Percentiles rank a stretch among this genome's conserved stretches.
phyloP scores from a whole-genome alignment of 345 rosid genomes.

The Lagerstroemia speciosa region DNA sequence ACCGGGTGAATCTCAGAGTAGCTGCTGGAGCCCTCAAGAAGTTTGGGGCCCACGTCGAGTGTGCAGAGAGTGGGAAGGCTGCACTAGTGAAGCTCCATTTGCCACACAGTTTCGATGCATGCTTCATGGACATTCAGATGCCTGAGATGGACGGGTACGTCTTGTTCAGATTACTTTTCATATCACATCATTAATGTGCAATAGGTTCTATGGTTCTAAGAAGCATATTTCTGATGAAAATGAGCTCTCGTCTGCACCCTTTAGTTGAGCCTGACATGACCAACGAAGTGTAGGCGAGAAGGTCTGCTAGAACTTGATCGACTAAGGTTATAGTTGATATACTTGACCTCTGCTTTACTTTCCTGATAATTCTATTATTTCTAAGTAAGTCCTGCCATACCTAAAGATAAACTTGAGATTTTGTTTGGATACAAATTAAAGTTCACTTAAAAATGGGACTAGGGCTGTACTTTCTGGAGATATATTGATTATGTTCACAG shows the following conservation, averaged over 20 bases:
- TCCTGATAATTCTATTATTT: not conserved
- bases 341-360: not conserved
- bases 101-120: slow-evolving; percentile 84
- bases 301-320: too few species aligned
- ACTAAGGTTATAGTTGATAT: not conserved
- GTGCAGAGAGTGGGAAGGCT: slow-evolving; percentile 76
- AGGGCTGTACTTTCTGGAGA: too few species aligned
- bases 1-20: slow-evolving; percentile 76
- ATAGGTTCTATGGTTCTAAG: too few species aligned
- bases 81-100: slow-evolving; percentile 65
- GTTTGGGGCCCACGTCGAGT: slow-evolving; percentile 84
- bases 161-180: not conserved
- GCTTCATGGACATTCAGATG: slow-evolving; percentile 99
- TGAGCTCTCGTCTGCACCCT: too few species aligned
- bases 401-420: too few species aligned
- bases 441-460: too few species aligned
- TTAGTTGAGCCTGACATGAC: too few species aligned
- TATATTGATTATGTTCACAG: too few species aligned
- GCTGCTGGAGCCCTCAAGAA: slow-evolving; percentile 94
- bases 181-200: not conserved
- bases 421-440: too few species aligned
- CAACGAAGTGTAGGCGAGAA: too few species aligned
- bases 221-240: too few species aligned
- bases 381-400: too few species aligned
- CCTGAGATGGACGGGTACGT: slow-evolving; percentile 98